Base-by-base conservation (phyloP, 345 rosid genomes). In the Boechera retrofracta region DNA sequence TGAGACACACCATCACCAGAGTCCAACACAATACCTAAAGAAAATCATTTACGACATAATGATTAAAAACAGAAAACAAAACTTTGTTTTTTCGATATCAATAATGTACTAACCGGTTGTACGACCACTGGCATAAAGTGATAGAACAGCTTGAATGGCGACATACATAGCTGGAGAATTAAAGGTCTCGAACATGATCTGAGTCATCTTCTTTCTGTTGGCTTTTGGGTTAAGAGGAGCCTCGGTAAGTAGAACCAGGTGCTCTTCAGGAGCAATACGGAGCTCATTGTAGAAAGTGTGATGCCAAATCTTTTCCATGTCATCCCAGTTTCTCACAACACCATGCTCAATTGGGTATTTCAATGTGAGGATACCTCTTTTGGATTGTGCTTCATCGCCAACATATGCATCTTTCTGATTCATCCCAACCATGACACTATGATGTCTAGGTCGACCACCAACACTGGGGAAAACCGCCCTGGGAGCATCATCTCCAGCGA, bases 381-480 rank as follows among this genome's bases (percentile, higher is more conserved):
- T 86, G n/a, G 89, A 84, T 45, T 86, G 85, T 1, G 89, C 87
- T 74, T 86, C 89, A 63, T 86, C 87, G n/a, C 87, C 87, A 1
- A 83, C 84, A 39, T 83, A 86, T 1, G 86, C 86, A 66, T 86
- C 84, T 54, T 86, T 82, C 65, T 83, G 84, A 24, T 85, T 83
- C 87, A 84, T 86, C 51, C 87, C 86, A 38, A 84, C 87, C 89
- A 80, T 84, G 18, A 84, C 86, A 67, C 87, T 83, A 1, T 85
- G 73, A 39, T 86, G 84, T 72, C 87, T 82, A 13, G 87, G 84
- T 61, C 87, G 78, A 13, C 89, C 87, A 54, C 84, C 87, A 69
- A 86, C 83, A 75, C 86, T 86, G 12, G 87, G 86, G 77, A 77
- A 85, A 70, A 85, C 85, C n/a, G 82, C 83, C 48, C 82, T 82